These are phyloP conservation scores for Pestalotiopsis fici DNA, from an alignment of 2,329 filamentous ascomycete species.

Conservation along the genomic window DNA sequence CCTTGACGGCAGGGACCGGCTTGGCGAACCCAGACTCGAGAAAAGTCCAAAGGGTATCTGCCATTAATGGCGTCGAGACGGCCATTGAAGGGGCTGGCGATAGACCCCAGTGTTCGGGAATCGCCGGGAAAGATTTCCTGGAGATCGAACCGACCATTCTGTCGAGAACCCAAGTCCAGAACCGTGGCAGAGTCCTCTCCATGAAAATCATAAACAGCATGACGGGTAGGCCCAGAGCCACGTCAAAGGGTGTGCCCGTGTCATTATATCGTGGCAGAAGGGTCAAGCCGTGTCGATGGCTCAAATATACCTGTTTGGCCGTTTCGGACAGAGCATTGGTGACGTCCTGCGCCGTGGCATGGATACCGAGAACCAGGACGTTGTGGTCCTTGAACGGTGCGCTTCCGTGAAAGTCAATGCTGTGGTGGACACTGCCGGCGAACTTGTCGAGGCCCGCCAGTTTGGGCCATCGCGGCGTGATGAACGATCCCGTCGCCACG, in stretches of 20 bases:
- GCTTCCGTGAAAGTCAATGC: constrained; percentile 14
- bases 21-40: constrained; percentile 26
- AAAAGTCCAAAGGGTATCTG: constrained; percentile 23
- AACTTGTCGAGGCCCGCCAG: constrained; percentile 18
- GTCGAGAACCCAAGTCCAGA: neutral
- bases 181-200: neutral
- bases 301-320: constrained; percentile 14
- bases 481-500: constrained; percentile 5
- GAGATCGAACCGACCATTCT: neutral
- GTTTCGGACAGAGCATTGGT: constrained; percentile 11
- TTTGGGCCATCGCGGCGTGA: constrained; percentile 2
- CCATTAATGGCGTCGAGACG: constrained; percentile 15
- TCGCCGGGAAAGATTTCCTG: constrained; percentile 11
- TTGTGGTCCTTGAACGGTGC: constrained; percentile 15
- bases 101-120: constrained; percentile 12
- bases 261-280: neutral
- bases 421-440: constrained; percentile 15
- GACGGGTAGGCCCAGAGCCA: neutral
- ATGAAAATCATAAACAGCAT: neutral
- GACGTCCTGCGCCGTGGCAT: constrained; percentile 13
- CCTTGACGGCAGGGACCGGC: constrained; percentile 26
- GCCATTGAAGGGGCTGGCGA: constrained; percentile 1
- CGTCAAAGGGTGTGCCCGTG: neutral
- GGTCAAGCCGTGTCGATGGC: constrained; percentile 5
- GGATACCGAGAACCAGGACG: constrained; percentile 13